Evolutionary conservation across 768 basidiomycete genomes (phyloP), one percentile per base, ranked within the genome.

Genomic region (Phlebiopsis flavidoalba): DNA sequence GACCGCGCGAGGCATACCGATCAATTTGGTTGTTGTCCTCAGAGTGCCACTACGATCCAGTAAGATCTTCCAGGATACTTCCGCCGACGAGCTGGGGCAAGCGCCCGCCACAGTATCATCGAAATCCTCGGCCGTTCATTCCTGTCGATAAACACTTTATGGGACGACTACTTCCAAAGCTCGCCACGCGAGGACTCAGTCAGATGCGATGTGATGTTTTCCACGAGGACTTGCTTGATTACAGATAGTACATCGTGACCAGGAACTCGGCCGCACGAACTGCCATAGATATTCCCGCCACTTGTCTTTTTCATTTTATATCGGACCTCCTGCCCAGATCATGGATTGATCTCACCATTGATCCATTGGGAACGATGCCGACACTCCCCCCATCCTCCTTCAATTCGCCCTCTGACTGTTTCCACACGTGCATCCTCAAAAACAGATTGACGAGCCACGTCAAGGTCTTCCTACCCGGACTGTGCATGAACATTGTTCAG

Each of bases 1-100:
- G 70, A n/a, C n/a, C n/a, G 77, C 82, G 6, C 81, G 82, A 63
- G 80, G 83, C 11, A 83, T 86, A 51, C 86, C 90, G 2, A 74
- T 98, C 72, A 95, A 94, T 72, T n/a, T n/a, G n/a, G n/a, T n/a
- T n/a, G 79, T 98, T 64, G 75, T 97, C 47, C 82, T 98, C 59
- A 97, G 95, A 95, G 92, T 68, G 95, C 95, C 8, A 98, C 95
- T 48, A 93, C 69, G 92, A 97, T 67, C 90, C 95, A n/a, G n/a
- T 8, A 83, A 83, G 0, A 80, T 96, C 24, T 98, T 97, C 82
- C 88, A 91, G 69, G 76, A 81, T 98, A 98, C 76, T 98, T 98
- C 77, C 75, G 78, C 8, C 26, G 26, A 31, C 26, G 26, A 31
- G 83, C 89, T 67, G 76, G 81, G 17, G 62, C 73, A 0, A 86